A percentile compares a stretch with the other conserved stretches of the same genome.
phyloP scores from a whole-genome alignment of 345 rosid genomes.

The Rubroshorea leprosula region DNA sequence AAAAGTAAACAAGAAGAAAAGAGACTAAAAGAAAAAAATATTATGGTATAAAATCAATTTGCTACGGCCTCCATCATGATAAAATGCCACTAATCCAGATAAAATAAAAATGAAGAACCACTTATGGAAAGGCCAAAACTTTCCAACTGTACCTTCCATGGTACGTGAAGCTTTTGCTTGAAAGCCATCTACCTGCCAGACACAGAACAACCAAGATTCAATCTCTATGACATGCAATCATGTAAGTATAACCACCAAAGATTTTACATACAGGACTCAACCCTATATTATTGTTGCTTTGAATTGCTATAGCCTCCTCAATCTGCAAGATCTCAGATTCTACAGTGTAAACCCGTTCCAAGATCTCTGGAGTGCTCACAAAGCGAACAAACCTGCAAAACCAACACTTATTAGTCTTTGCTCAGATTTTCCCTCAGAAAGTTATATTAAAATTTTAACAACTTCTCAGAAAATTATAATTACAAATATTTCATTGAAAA shows the following conservation, averaged over 20 bases:
- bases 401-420: conserved; percentile 11
- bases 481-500: too few species aligned
- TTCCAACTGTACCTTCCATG: conserved; percentile 52
- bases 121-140: background rate
- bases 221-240: conserved; percentile 3
- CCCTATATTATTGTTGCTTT: conserved; percentile 55
- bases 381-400: conserved; percentile 91
- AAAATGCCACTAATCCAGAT: conserved; percentile 1
- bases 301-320: conserved; percentile 78
- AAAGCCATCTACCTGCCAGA: conserved; percentile 49
- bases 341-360: conserved; percentile 68
- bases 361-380: conserved; percentile 86
- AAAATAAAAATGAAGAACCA: background rate
- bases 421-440: background rate
- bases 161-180: conserved; percentile 40
- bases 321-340: conserved; percentile 96
- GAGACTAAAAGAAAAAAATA: background rate
- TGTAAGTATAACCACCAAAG: conserved; percentile 11
- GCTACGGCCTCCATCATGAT: background rate
- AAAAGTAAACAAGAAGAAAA: background rate
- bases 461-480: background rate
- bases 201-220: conserved; percentile 13
- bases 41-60: background rate
- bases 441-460: too few species aligned
- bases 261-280: conserved; percentile 45